phyloP scores from a whole-genome alignment of 371 early-diverging fungal genomes.

The Chytridium lagenaria region DNA sequence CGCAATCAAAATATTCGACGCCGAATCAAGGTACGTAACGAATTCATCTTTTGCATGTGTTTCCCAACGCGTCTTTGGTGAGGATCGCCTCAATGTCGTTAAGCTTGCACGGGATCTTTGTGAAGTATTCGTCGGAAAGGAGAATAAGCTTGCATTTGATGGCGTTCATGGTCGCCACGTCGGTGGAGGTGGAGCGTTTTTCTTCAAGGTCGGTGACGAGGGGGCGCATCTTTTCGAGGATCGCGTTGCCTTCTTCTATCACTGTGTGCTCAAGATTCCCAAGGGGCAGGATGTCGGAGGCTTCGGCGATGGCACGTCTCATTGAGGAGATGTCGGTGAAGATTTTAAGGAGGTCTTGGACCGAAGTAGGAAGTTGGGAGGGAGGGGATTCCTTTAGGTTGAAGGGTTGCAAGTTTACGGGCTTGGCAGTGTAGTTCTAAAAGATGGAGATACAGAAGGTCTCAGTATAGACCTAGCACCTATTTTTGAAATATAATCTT shows the following conservation, averaged over 20 bases:
- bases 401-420: conserved; percentile 18
- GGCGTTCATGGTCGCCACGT: conserved; percentile 37
- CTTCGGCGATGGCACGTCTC: conserved; percentile 42
- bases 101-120: conserved; percentile 41
- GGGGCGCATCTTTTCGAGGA: conserved; percentile 46
- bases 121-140: conserved; percentile 51
- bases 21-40: conserved; percentile 56
- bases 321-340: conserved; percentile 56
- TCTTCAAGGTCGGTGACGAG: conserved; percentile 32
- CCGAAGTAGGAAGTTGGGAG: conserved; percentile 29
- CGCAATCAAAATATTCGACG: conserved; percentile 59
- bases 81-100: conserved; percentile 38
- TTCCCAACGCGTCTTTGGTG: neutral
- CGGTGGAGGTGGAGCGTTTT: conserved; percentile 23
- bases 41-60: conserved; percentile 44
- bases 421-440: conserved; percentile 3
- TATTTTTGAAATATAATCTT: no score
- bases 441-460: no score
- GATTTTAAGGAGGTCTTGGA: conserved; percentile 53
- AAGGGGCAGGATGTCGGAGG: conserved; percentile 49
- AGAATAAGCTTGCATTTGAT: conserved; percentile 42
- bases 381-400: conserved; percentile 25
- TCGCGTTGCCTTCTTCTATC: conserved; percentile 49
- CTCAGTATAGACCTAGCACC: no score
- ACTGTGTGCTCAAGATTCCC: conserved; percentile 56